Evolutionary conservation across 2,329 filamentous ascomycete genomes (phyloP), one percentile per base, ranked within the genome.

Genomic region (Colletotrichum sidae): DNA sequence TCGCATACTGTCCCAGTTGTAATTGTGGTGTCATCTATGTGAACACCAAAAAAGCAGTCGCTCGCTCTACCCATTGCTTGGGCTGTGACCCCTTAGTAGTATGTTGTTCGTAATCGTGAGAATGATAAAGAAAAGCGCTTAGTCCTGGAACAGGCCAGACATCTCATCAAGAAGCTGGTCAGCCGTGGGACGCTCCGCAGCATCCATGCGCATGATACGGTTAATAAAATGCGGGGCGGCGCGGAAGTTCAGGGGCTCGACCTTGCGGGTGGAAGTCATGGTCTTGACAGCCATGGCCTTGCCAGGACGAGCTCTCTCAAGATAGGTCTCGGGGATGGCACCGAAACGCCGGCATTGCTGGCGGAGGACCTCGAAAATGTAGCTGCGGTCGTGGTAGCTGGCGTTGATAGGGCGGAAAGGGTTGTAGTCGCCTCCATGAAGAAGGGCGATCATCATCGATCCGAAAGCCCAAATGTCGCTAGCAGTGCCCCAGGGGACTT

Each of bases 391-490:
- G 11, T 66, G 63, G 42, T 66, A 66, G 15, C 58, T 44, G 6
- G 63, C 63, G 15, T 52, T 63, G 58, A 53, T 49, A 9, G 63
- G 63, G 12, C 63, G 63, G 63, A 66, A 66, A 2, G 63, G 63
- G 42, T 66, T 66, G 63, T 66, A 66, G 33, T 66, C 63, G 47
- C 63, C 63, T 15, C 63, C 63, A 12, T 66, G 63, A 4, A 66
- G 53, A 2, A 66, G 59, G 2, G 63, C 63, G 13, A 66, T 66
- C 63, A 66, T 66, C 76, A 94, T 91, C 68, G 91, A 91, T 2
- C 92, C 92, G 73, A 92, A 94, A 2, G 92, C 92, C 92, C 92
- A 96, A 57, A 94, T 93, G 70, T 96, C 92, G 51, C 91, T 88
- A 70, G 90, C 89, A 11, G 88, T 90, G 64, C 89, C 90, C 63